These are phyloP conservation scores for Apostasia ramifera DNA, from an alignment of 106 monocot species.

Conservation along the genomic window DNA sequence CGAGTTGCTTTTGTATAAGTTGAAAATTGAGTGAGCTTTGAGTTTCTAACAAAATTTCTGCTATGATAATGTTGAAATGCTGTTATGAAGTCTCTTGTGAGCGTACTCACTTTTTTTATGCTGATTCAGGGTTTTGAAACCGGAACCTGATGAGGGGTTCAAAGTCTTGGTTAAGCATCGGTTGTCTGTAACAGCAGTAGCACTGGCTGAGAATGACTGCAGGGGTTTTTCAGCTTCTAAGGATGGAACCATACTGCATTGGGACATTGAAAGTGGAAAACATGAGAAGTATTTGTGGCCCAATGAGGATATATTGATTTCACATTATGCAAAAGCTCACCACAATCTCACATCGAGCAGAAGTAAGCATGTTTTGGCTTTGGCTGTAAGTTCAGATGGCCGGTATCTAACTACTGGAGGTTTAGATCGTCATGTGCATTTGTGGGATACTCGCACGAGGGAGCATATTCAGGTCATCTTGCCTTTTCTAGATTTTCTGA, in stretches of 20 bases:
- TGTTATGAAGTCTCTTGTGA: too few relatives aligned
- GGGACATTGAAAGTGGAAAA: constrained; percentile 89
- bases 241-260: constrained; percentile 81
- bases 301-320: constrained; percentile 53
- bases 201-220: constrained; percentile 56
- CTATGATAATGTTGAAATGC: too few relatives aligned
- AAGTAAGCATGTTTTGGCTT: constrained; percentile 67
- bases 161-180: constrained; percentile 57
- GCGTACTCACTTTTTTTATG: background rate
- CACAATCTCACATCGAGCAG: constrained; percentile 40
- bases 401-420: constrained; percentile 86
- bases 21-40: too few relatives aligned
- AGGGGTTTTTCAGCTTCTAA: constrained; percentile 93
- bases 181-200: constrained; percentile 72
- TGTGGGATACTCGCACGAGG: constrained; percentile 88
- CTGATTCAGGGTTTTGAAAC: constrained; percentile 42
- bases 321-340: constrained; percentile 54
- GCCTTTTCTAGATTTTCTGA: background rate
- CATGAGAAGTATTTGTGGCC: constrained; percentile 85
- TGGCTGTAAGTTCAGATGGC: constrained; percentile 85
- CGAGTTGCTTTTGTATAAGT: too few relatives aligned
- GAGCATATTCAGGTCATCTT: constrained; percentile 74
- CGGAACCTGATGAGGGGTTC: constrained; percentile 44
- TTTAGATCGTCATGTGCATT: constrained; percentile 80
- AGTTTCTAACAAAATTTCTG: too few relatives aligned